Percentiles rank a stretch among this genome's conserved stretches.
These are phyloP conservation scores for Phaeomoniella chlamydospora DNA, from an alignment of 2,329 filamentous ascomycete species.

Conservation along the genomic window DNA sequence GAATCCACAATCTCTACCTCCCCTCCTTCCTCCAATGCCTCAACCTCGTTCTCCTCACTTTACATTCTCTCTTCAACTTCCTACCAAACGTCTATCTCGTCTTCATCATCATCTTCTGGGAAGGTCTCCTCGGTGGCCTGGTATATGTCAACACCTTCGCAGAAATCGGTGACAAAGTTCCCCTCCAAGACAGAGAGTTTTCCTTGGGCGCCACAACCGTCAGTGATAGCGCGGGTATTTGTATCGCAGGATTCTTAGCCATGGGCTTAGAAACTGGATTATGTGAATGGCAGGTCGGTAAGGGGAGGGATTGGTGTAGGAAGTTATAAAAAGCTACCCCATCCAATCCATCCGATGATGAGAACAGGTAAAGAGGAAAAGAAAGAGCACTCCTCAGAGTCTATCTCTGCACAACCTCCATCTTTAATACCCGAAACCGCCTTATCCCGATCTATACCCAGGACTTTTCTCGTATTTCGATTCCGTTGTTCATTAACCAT, in stretches of 20 bases:
- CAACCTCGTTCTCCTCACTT: conserved; percentile 59
- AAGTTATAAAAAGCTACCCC: conserved; percentile 22
- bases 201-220: conserved; percentile 81
- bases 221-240: conserved; percentile 83
- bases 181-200: conserved; percentile 70
- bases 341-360: no score
- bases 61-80: conserved; percentile 67
- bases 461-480: no score
- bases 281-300: conserved; percentile 71
- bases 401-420: no score
- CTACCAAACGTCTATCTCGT: conserved; percentile 78
- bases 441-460: no score
- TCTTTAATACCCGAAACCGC: no score
- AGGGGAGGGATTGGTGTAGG: conserved; percentile 62
- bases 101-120: conserved; percentile 81
- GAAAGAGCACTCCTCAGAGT: no score
- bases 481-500: no score
- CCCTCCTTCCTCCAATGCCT: conserved; percentile 68
- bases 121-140: conserved; percentile 75
- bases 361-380: no score
- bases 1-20: conserved; percentile 66
- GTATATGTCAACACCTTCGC: conserved; percentile 97
- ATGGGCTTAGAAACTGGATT: conserved; percentile 70
- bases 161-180: conserved; percentile 75
- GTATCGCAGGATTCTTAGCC: conserved; percentile 69